A percentile compares a stretch with the other conserved stretches of the same genome.
phyloP scores from a whole-genome alignment of 2,329 filamentous ascomycete genomes.

The Didymosphaeria variabile region DNA sequence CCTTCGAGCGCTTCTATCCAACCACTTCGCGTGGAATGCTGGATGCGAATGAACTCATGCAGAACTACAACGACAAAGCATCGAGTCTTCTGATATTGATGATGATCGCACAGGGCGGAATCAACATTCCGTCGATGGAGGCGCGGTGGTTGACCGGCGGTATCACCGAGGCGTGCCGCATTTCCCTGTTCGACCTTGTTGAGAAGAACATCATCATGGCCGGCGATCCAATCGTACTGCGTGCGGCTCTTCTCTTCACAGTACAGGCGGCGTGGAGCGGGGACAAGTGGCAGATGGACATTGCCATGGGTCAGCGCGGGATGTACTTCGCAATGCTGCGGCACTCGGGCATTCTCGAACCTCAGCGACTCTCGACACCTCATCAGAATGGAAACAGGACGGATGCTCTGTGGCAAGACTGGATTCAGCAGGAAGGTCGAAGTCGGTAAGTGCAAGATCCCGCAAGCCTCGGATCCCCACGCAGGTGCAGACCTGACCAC shows the following conservation, averaged over 20 bases:
- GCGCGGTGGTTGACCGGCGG: constrained; percentile 72
- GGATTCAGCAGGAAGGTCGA: constrained; percentile 71
- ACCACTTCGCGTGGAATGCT: constrained; percentile 67
- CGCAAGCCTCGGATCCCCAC: constrained; percentile 19
- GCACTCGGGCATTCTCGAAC: constrained; percentile 72
- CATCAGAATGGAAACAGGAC: constrained; percentile 56
- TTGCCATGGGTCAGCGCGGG: constrained; percentile 75
- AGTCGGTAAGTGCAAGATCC: constrained; percentile 61
- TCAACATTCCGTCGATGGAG: constrained; percentile 71
- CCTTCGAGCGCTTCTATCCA: constrained; percentile 72
- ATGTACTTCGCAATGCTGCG: constrained; percentile 79
- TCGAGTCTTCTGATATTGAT: constrained; percentile 72
- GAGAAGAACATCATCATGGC: constrained; percentile 76
- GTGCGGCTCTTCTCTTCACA: constrained; percentile 73
- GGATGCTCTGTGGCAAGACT: constrained; percentile 68
- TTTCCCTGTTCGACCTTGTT: constrained; percentile 75
- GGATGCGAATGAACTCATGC: constrained; percentile 73
- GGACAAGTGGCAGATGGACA: constrained; percentile 81
- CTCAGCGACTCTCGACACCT: constrained; percentile 57
- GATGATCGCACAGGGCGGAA: constrained; percentile 77
- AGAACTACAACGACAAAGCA: constrained; percentile 68
- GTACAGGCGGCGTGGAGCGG: constrained; percentile 76
- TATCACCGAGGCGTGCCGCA: constrained; percentile 74
- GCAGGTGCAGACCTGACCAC: constrained; percentile 27
- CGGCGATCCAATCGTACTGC: constrained; percentile 70